phyloP scores from a whole-genome alignment of 2,329 filamentous ascomycete species.

The Myotisia sp. region DNA sequence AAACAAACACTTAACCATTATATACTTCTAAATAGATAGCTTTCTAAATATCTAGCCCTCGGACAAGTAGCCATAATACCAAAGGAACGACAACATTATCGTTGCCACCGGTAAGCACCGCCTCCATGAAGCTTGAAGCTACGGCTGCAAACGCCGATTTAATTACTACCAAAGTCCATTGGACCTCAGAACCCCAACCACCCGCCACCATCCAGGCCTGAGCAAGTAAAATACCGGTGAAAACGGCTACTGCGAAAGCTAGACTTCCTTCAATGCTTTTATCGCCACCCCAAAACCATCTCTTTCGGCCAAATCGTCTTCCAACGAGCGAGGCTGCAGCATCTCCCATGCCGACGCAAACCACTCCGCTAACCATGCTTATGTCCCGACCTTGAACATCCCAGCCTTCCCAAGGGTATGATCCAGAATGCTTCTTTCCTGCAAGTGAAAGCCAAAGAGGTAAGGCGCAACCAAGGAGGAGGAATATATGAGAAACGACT shows the following conservation, averaged over 20 bases:
- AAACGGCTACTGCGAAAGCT: constrained; percentile 72
- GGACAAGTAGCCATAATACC: constrained; percentile 80
- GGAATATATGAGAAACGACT: constrained; percentile 89
- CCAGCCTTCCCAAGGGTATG: constrained; percentile 54
- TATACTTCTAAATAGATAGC: background rate
- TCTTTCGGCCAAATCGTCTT: constrained; percentile 66
- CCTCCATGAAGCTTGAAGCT: constrained; percentile 81
- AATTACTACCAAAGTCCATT: constrained; percentile 23
- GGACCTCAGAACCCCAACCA: constrained; percentile 43
- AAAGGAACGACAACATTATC: constrained; percentile 97
- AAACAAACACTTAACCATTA: background rate
- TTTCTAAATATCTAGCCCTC: constrained; percentile 45
- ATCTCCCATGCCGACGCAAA: constrained; percentile 91
- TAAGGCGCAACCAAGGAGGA: constrained; percentile 87
- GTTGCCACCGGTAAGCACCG: constrained; percentile 88
- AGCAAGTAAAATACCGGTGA: constrained; percentile 54
- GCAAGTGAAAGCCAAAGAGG: constrained; percentile 82
- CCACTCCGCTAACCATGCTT: constrained; percentile 80
- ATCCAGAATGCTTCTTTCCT: constrained; percentile 45
- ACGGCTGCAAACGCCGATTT: constrained; percentile 61
- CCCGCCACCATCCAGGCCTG: constrained; percentile 63
- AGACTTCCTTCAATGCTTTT: constrained; percentile 81
- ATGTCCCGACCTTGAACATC: constrained; percentile 59
- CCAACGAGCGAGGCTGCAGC: constrained; percentile 85
- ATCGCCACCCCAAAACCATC: constrained; percentile 94